Conservation (phyloP, 2,329 filamentous ascomycete species). For the Lasiodiplodia gonubiensis region DNA sequence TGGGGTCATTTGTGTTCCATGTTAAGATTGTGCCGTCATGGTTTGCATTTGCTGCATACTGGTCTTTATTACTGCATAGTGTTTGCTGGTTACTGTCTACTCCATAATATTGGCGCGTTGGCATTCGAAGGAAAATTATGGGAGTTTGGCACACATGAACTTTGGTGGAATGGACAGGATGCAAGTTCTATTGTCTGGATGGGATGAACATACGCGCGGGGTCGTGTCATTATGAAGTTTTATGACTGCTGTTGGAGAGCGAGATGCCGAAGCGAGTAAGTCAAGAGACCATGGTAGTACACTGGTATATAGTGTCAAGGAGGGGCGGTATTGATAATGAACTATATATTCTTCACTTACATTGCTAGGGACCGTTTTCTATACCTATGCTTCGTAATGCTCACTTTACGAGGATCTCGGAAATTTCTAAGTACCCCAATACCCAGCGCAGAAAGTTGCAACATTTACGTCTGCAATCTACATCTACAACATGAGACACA, state of each 20-base stretch:
- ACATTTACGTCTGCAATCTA: background rate
- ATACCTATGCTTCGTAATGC: background rate
- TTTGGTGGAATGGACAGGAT: background rate
- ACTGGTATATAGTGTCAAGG: background rate
- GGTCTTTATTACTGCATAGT: background rate
- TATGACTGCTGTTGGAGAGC: background rate
- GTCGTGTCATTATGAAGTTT: background rate
- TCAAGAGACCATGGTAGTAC: background rate
- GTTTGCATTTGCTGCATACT: background rate
- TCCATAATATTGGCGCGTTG: background rate
- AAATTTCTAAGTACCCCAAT: background rate
- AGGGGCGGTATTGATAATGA: background rate
- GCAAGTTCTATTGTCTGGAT: background rate
- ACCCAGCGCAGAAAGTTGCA: background rate
- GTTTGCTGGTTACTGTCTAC: slow-evolving; percentile 10
- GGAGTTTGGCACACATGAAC: background rate
- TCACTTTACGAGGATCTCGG: no score
- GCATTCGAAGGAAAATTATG: background rate
- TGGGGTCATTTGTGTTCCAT: background rate
- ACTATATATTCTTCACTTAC: background rate
- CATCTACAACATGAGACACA: background rate
- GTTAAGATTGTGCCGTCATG: background rate
- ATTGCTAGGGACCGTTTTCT: background rate
- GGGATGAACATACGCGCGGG: background rate
- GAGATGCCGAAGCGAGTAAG: background rate